Evolutionary conservation across 306 rosid genomes (phyloP), one percentile per base, ranked within the genome.

Genomic region (Pachyrhizus erosus): DNA sequence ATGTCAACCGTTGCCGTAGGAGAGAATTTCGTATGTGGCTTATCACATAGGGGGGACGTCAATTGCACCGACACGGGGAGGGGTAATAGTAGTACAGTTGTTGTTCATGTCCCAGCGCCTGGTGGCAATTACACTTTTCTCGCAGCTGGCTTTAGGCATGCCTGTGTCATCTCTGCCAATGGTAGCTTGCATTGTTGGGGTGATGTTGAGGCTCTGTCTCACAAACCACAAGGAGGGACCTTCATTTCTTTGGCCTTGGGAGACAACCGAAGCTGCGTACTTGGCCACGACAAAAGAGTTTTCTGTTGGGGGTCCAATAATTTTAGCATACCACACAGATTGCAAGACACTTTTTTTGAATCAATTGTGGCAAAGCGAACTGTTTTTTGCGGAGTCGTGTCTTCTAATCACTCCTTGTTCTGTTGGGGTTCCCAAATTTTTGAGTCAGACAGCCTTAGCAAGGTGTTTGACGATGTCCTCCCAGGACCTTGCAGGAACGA

Each of bases 231-330:
- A 10, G 96, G 89, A 10, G 96, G 89, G 33, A 73, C 26, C 17
- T 93, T 96, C 85, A 43, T 27, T 58, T 72, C 91, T 8, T 33
- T 96, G 86, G 99, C 99, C 4, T 90, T 90, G 88, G 99, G 93
- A 23, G 89, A 93, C 27, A 83, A 83, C 26, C 82, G 98, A 39
- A 82, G 94, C 34, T 96, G 99, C 24, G 99, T 83, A 62, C 74
- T 92, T 42, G 73, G 85, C 5, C 48, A 8, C 9, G 57, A 89
- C 78, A 72, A 70, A 43, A 86, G 18, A 29, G 89, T 85, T 73
- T 74, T 58, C 18, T 96, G 99, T 69, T 96, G 99, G 99, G 99
- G 97, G 2, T 49, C 82, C 31, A 75, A 87, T n/a, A 70, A 76
- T 61, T 96, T 96, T 82, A 79, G 42, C 48, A 26, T 91, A 83